A percentile compares a stretch with the other conserved stretches of the same genome.
These are phyloP conservation scores for Pelargonium fulgidum DNA, from an alignment of 441 rosid genomes.

Conservation along the genomic window DNA sequence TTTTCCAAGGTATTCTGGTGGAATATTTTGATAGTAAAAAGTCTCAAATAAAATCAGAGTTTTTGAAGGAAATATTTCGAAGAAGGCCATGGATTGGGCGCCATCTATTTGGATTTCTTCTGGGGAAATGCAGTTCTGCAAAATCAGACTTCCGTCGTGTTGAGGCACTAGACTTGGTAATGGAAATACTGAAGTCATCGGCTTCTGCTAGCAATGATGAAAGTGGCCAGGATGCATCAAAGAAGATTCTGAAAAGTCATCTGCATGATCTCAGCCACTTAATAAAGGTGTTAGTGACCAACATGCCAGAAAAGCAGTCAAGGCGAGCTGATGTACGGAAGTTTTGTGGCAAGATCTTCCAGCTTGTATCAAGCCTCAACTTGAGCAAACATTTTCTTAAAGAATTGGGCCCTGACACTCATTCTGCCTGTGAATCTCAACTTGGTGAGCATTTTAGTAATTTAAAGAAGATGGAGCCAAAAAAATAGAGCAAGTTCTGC, in stretches of 20 bases:
- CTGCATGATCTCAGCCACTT: constrained; percentile 44
- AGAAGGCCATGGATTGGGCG: constrained; percentile 73
- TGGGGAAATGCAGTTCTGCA: constrained; percentile 55
- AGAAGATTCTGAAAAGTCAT: constrained; percentile 46
- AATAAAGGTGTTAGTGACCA: constrained; percentile 45
- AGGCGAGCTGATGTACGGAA: constrained; percentile 66
- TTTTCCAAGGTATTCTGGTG: constrained; percentile 41
- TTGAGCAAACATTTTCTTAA: constrained; percentile 53
- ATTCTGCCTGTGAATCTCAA: constrained; percentile 59
- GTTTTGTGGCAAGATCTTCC: constrained; percentile 63
- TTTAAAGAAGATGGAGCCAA: constrained; percentile 37
- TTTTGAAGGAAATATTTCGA: constrained; percentile 66
- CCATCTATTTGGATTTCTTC: constrained; percentile 48
- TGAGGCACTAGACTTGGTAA: constrained; percentile 68
- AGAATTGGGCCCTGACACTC: constrained; percentile 42
- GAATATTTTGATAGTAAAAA: constrained; percentile 64
- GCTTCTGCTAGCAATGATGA: constrained; percentile 37
- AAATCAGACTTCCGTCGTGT: constrained; percentile 67
- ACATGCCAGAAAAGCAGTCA: constrained; percentile 67
- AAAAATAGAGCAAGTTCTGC: background rate
- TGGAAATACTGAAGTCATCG: constrained; percentile 58
- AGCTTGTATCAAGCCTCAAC: constrained; percentile 40
- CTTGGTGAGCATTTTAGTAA: constrained; percentile 53
- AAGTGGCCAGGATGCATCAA: constrained; percentile 35
- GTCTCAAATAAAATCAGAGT: constrained; percentile 67